These are phyloP conservation scores for Leishmania tarentolae DNA, from an alignment of 208 protist species.

Conservation along the genomic window DNA sequence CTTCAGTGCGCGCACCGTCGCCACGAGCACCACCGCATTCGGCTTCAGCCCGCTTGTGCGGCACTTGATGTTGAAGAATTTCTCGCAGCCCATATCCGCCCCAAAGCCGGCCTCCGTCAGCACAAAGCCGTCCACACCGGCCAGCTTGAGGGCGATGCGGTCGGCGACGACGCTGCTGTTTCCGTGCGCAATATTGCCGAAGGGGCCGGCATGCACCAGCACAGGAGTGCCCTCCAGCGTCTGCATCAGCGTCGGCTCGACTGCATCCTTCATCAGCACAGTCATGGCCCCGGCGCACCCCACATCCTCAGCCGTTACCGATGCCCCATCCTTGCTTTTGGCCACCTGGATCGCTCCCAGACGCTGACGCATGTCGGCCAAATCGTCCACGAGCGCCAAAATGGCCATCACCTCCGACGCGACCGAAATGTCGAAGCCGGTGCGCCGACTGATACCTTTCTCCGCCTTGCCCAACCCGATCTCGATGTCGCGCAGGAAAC, in stretches of 20 bases:
- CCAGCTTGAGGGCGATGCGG: slow-evolving; percentile 95
- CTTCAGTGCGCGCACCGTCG: slow-evolving; percentile 97
- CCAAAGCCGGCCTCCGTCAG: slow-evolving; percentile 97
- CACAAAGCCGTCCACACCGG: slow-evolving; percentile 95
- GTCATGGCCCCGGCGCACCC: slow-evolving; percentile 93
- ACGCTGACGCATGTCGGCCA: slow-evolving; percentile 95
- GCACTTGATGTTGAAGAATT: slow-evolving; percentile 99
- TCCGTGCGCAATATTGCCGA: slow-evolving; percentile 99
- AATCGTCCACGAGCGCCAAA: slow-evolving; percentile 92
- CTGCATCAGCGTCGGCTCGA: slow-evolving; percentile 98
- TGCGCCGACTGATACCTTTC: slow-evolving; percentile 84
- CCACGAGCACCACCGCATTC: slow-evolving; percentile 95
- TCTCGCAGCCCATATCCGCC: slow-evolving; percentile 96
- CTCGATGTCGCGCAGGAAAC: slow-evolving; percentile 96
- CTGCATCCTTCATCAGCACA: slow-evolving; percentile 96
- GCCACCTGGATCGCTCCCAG: slow-evolving; percentile 89
- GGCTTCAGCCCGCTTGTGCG: slow-evolving; percentile 91
- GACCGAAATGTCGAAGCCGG: slow-evolving; percentile 97
- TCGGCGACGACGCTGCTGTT: slow-evolving; percentile 98
- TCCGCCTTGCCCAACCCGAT: slow-evolving; percentile 93
- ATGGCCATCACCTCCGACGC: slow-evolving; percentile 99
- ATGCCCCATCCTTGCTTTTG: slow-evolving; percentile 58
- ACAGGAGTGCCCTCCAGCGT: slow-evolving; percentile 96
- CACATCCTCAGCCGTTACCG: slow-evolving; percentile 93
- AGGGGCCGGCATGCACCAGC: slow-evolving; percentile 98